Conservation (phyloP, 2,329 filamentous ascomycete genomes). For the Hypoxylon sp. region DNA sequence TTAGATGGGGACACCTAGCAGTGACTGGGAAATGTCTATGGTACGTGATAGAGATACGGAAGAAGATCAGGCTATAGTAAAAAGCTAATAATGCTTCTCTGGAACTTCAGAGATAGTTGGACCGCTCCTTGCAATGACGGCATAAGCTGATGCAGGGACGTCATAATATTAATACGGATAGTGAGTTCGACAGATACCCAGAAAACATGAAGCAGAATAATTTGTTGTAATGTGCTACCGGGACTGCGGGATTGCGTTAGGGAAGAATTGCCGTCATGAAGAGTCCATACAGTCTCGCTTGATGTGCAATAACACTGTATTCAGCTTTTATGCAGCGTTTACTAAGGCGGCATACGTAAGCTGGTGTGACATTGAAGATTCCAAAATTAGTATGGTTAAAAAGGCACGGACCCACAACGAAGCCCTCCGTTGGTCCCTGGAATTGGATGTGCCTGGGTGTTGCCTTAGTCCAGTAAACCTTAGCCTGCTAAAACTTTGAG, state of each 20-base stretch:
- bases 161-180: constrained; percentile 13
- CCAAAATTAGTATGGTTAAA: constrained; percentile 34
- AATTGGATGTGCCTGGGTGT: constrained; percentile 12
- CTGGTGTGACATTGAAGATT: constrained; percentile 28
- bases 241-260: not conserved
- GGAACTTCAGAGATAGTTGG: constrained; percentile 10
- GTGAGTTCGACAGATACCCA: not conserved
- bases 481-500: constrained; percentile 12
- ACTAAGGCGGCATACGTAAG: constrained; percentile 25
- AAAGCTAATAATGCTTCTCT: constrained; percentile 29
- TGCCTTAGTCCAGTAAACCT: constrained; percentile 1
- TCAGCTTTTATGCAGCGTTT: not conserved
- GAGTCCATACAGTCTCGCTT: not conserved
- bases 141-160: constrained; percentile 18
- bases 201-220: not conserved
- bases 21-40: constrained; percentile 20
- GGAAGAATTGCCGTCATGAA: not conserved
- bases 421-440: constrained; percentile 8
- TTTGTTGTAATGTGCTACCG: not conserved
- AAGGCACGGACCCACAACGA: not conserved
- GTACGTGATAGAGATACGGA: constrained; percentile 29
- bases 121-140: not conserved
- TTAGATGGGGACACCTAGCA: not conserved
- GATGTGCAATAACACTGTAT: constrained; percentile 1
- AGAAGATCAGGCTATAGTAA: constrained; percentile 6